Base-by-base conservation (phyloP, 2,329 filamentous ascomycete species). In the Colletotrichum sp. region DNA sequence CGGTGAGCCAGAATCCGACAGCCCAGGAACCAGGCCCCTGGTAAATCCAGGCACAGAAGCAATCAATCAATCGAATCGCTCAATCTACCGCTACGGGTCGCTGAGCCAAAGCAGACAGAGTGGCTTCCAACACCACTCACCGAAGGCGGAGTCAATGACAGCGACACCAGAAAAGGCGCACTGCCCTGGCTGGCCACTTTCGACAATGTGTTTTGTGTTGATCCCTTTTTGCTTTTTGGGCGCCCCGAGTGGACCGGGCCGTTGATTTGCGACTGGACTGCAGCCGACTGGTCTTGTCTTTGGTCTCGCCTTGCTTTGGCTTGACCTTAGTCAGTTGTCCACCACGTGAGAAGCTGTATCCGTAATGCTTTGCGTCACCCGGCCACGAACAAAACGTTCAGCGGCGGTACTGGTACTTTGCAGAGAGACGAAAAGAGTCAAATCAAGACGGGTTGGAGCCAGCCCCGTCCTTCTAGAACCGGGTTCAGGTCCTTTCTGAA, bases 401-500 rank as follows among this genome's bases (percentile, higher is more conserved):
- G 21, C 21, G 21, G 30, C 30, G 26, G 43, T 52, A 65, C 43
- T 52, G 67, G 43, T 65, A 74, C 60, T 34, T 74, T 26, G 30
- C 24, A 55, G 30, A 67, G 6, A 28, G 12, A 21, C 21, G 61
- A 28, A 39, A 60, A 71, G 70, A 72, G 63, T 68, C 72, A 71
- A 66, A 52, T 16, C 61, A n/a, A 39, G 67, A 24, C 57, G 39
- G 68, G 61, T 48, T 70, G 55, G 57, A 52, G 67, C 28, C 13
- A 43, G 69, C 55, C 69, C 73, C 64, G 57, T 72, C 73, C 64
- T 75, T 75, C 73, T 72, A 72, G 73, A 72, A 75, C 69, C 69
- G 72, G 69, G 69, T 24, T 64, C 57, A 55, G 61, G 73, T 24
- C 57, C 68, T 72, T 55, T 61, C 48, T 75, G 73, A 75, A 72